Evolutionary conservation across 768 basidiomycete species (phyloP).

Genomic region (Leccinum variicolor): DNA sequence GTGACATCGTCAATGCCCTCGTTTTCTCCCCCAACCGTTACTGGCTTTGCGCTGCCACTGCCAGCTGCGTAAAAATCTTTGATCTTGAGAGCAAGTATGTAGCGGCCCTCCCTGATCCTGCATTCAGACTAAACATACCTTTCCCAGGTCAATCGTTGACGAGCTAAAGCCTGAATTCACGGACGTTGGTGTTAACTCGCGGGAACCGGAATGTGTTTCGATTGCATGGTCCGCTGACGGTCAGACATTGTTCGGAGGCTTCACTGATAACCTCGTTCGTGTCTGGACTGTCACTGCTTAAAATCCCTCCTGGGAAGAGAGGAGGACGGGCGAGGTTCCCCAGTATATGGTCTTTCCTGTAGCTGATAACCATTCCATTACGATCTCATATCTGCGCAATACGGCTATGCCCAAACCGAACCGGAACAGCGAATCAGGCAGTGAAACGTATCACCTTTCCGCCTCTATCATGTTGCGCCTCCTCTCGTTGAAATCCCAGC

Average conservation of each 20-base stretch:
- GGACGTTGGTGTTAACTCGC: conserved; percentile 65
- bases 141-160: conserved; percentile 86
- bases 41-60: conserved; percentile 99
- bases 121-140: conserved; percentile 1
- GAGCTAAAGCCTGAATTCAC: conserved; percentile 96
- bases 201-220: conserved; percentile 90
- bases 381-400: conserved; percentile 9
- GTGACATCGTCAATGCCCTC: conserved; percentile 97
- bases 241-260: conserved; percentile 95
- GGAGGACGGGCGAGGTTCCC: conserved; percentile 12
- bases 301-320: conserved; percentile 23
- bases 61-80: conserved; percentile 98
- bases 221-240: conserved; percentile 99
- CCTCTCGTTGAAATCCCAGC: conserved; percentile 66
- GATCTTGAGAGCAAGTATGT: conserved; percentile 98
- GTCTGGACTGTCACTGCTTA: conserved; percentile 80
- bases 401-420: neutral
- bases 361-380: conserved; percentile 21
- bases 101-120: neutral
- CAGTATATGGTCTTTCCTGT: conserved; percentile 25
- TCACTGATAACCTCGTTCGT: conserved; percentile 91
- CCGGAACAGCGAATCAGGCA: neutral
- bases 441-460: conserved; percentile 7
- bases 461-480: conserved; percentile 63
- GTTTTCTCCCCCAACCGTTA: conserved; percentile 99